phyloP scores from a whole-genome alignment of 345 rosid species.

The Linum lewisii region DNA sequence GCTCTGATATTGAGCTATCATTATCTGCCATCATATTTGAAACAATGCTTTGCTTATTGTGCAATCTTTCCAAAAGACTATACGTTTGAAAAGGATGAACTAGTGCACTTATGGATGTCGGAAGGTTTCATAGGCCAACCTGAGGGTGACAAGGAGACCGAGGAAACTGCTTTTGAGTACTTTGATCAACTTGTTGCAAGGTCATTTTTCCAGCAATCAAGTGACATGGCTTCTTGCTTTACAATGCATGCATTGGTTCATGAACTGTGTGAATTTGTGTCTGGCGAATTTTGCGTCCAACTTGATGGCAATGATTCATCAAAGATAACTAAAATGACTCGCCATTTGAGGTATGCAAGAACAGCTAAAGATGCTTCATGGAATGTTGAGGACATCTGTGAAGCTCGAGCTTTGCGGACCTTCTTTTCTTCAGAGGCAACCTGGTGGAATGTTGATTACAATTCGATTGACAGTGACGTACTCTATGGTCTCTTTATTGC shows the following conservation, averaged over 20 bases:
- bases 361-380: neutral
- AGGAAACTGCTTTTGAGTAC: constrained; percentile 7
- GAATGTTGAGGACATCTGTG: neutral
- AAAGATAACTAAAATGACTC: neutral
- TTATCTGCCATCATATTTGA: constrained; percentile 14
- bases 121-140: constrained; percentile 6
- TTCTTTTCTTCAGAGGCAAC: neutral
- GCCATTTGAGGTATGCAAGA: neutral
- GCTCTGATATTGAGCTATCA: constrained; percentile 14
- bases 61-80: constrained; percentile 13
- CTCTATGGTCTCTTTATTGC: neutral
- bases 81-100: constrained; percentile 7
- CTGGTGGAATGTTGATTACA: neutral
- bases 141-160: neutral
- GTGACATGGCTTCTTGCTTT: neutral
- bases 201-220: constrained; percentile 12
- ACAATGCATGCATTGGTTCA: constrained; percentile 11
- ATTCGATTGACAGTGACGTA: neutral
- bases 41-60: constrained; percentile 16
- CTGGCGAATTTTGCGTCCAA: constrained; percentile 14
- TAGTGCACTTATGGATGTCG: constrained; percentile 15
- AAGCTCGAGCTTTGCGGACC: neutral
- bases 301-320: neutral
- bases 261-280: constrained; percentile 7
- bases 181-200: constrained; percentile 12